These are phyloP conservation scores for Trichosporon coremiiforme DNA, from an alignment of 1,284 basidiomycete genomes.

Conservation along the genomic window DNA sequence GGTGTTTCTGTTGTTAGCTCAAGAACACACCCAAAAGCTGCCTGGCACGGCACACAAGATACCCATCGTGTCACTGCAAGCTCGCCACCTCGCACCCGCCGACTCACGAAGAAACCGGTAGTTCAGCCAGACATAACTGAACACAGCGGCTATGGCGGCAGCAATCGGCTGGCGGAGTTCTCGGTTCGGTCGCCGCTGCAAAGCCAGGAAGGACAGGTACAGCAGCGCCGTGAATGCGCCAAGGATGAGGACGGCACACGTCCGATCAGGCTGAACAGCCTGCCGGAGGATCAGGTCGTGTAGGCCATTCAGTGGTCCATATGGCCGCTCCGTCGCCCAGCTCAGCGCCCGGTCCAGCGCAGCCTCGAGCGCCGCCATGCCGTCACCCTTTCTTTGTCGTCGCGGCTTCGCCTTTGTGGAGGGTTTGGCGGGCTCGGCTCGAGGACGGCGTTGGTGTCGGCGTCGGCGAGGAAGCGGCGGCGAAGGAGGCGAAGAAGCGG, in stretches of 20 bases:
- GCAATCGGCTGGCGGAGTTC: neutral
- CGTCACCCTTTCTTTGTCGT: too few species aligned
- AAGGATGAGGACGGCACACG: neutral
- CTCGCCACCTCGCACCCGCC: neutral
- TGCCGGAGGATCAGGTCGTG: neutral
- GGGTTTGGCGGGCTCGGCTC: too few species aligned
- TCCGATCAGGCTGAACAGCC: neutral
- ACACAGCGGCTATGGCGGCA: neutral
- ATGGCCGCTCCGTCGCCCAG: neutral
- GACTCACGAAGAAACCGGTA: neutral
- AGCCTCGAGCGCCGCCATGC: neutral
- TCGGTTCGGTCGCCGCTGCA: neutral
- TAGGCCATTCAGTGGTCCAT: constrained; percentile 4
- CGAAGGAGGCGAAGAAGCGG: too few species aligned
- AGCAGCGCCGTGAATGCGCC: neutral
- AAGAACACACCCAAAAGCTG: too few species aligned
- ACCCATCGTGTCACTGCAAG: too few species aligned
- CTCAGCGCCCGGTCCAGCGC: neutral
- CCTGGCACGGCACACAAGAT: too few species aligned
- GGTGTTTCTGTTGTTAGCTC: neutral
- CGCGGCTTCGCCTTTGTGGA: too few species aligned
- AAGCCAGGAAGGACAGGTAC: neutral
- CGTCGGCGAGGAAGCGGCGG: too few species aligned
- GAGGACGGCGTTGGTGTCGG: too few species aligned
- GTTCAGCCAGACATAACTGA: constrained; percentile 6